Evolutionary conservation across 306 rosid species (phyloP).

Genomic region (Abrus pulchellus): DNA sequence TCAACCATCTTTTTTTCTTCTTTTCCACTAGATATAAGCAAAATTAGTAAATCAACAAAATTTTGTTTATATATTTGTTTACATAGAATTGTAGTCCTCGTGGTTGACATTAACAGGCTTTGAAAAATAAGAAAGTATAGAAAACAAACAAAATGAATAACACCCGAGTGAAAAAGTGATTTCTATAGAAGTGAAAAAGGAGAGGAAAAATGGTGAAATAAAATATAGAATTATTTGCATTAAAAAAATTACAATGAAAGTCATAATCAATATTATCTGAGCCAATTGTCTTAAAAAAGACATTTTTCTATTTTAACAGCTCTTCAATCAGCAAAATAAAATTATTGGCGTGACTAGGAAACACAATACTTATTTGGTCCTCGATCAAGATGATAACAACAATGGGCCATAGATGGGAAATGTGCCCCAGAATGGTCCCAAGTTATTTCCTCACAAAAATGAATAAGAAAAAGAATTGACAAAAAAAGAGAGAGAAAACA

Average conservation of each 20-base stretch:
- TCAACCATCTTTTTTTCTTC: not conserved
- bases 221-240: too few relatives aligned
- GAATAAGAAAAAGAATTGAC: not conserved
- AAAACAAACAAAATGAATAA: too few relatives aligned
- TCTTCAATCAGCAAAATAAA: not conserved
- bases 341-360: slow-evolving; percentile 16
- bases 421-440: slow-evolving; percentile 47
- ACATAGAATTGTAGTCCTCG: too few relatives aligned
- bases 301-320: not conserved
- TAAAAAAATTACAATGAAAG: not conserved
- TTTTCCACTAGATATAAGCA: not conserved
- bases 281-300: not conserved
- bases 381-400: slow-evolving; percentile 20
- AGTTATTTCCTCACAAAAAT: not conserved
- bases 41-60: too few relatives aligned
- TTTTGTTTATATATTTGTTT: too few relatives aligned
- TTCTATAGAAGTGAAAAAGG: too few relatives aligned
- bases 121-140: too few relatives aligned
- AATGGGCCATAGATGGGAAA: slow-evolving; percentile 33
- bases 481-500: not conserved
- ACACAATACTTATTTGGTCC: not conserved
- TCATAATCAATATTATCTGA: not conserved
- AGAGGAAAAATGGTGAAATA: too few relatives aligned
- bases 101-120: too few relatives aligned
- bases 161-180: too few relatives aligned